These are phyloP conservation scores for Epichloe coenophiala DNA, from an alignment of 2,329 filamentous ascomycete species.

Conservation along the genomic window DNA sequence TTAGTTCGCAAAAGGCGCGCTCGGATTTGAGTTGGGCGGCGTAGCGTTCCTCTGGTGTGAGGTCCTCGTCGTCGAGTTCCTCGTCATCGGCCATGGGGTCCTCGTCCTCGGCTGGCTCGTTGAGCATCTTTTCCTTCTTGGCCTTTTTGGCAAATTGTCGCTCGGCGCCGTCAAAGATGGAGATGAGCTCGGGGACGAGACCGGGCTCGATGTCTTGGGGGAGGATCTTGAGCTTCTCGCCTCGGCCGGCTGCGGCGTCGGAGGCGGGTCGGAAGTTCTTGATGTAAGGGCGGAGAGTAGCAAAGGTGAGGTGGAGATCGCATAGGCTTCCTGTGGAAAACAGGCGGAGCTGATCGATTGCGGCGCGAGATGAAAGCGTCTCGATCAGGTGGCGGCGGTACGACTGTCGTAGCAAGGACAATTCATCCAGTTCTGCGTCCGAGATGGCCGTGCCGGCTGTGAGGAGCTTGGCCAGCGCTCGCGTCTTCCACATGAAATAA, in stretches of 20 bases:
- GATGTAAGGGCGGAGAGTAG: constrained; percentile 48
- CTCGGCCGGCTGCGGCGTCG: constrained; percentile 10
- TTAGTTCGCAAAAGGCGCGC: constrained; percentile 72
- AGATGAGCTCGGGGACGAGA: constrained; percentile 53
- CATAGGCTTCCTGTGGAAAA: constrained; percentile 64
- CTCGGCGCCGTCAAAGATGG: constrained; percentile 67
- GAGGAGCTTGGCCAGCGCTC: constrained; percentile 41
- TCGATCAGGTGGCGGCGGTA: constrained; percentile 53
- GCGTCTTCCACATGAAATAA: constrained; percentile 92
- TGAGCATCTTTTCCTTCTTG: constrained; percentile 41
- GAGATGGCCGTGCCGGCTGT: constrained; percentile 41
- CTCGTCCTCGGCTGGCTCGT: constrained; percentile 57
- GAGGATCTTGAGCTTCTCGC: constrained; percentile 27
- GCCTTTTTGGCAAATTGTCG: constrained; percentile 61
- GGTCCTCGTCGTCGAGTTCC: constrained; percentile 33
- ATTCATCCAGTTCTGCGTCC: constrained; percentile 44
- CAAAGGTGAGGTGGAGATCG: constrained; percentile 71
- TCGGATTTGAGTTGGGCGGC: constrained; percentile 64
- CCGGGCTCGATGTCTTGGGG: constrained; percentile 55
- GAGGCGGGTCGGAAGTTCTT: constrained; percentile 23
- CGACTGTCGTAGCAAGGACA: constrained; percentile 40
- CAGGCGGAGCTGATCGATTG: constrained; percentile 66
- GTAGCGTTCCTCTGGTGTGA: constrained; percentile 44
- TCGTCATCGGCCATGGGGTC: constrained; percentile 54
- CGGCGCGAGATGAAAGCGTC: constrained; percentile 51